Evolutionary conservation across 2,329 filamentous ascomycete genomes (phyloP).

Genomic region (Exophiala oligosperma): DNA sequence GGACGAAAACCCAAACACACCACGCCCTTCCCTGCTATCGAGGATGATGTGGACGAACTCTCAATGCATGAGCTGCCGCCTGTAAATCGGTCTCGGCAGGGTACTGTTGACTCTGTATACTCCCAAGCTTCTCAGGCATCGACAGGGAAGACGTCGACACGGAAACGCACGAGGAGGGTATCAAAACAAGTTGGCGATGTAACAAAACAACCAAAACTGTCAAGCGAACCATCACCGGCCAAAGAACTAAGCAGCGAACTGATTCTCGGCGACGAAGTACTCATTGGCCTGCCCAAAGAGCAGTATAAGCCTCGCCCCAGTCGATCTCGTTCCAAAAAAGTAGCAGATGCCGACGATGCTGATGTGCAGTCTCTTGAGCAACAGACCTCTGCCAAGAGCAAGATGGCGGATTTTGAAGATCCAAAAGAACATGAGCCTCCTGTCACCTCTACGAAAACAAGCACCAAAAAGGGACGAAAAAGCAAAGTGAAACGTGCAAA

Average conservation of each 20-base stretch:
- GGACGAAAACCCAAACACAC: constrained; percentile 26
- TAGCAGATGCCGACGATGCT: constrained; percentile 13
- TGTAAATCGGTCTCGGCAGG: constrained; percentile 10
- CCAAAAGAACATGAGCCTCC: constrained; percentile 6
- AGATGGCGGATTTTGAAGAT: not conserved
- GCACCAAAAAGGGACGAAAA: constrained; percentile 24
- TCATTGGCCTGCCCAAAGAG: constrained; percentile 30
- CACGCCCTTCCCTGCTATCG: constrained; percentile 7
- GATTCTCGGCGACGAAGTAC: constrained; percentile 25
- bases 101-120: constrained; percentile 23
- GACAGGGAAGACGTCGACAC: constrained; percentile 9
- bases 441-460: constrained; percentile 8
- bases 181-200: constrained; percentile 13
- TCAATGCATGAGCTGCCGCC: constrained; percentile 5
- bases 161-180: constrained; percentile 17
- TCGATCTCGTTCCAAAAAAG: constrained; percentile 24
- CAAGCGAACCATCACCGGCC: constrained; percentile 6
- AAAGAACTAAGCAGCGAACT: constrained; percentile 25
- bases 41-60: constrained; percentile 18
- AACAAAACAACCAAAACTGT: not conserved
- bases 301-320: constrained; percentile 30
- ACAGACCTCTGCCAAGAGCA: constrained; percentile 3
- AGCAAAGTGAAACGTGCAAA: constrained; percentile 30
- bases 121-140: constrained; percentile 25
- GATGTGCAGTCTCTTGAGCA: not conserved